Evolutionary conservation across 2,329 filamentous ascomycete genomes (phyloP).

Genomic region (Aureobasidium zeae): DNA sequence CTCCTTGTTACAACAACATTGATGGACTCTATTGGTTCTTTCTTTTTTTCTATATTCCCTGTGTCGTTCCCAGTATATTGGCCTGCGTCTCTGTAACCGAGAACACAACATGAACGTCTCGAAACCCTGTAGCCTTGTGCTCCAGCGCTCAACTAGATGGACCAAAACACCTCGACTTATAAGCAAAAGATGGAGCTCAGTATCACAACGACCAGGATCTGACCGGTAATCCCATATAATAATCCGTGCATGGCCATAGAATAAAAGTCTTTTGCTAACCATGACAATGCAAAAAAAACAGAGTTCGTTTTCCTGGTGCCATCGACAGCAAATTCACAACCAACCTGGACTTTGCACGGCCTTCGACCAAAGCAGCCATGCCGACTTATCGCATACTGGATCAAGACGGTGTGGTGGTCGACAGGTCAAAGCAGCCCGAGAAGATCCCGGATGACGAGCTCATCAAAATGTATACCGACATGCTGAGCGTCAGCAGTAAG

Average conservation of each 20-base stretch:
- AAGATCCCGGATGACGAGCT: slow-evolving; percentile 57
- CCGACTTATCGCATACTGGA: slow-evolving; percentile 88
- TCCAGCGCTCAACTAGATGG: not conserved
- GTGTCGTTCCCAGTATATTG: too few relatives aligned
- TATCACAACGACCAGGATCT: slow-evolving; percentile 50
- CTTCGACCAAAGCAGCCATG: slow-evolving; percentile 63
- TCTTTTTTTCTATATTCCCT: too few relatives aligned
- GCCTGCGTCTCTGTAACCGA: too few relatives aligned
- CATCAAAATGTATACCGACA: slow-evolving; percentile 52
- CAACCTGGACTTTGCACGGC: slow-evolving; percentile 65
- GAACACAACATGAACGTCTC: not conserved
- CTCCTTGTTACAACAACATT: too few relatives aligned
- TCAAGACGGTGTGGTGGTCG: slow-evolving; percentile 75
- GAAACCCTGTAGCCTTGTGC: not conserved
- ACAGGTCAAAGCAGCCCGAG: slow-evolving; percentile 56
- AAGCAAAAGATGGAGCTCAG: slow-evolving; percentile 40
- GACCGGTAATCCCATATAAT: slow-evolving; percentile 48
- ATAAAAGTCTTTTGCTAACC: slow-evolving; percentile 15
- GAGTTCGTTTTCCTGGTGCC: slow-evolving; percentile 76
- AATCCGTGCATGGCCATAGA: not conserved
- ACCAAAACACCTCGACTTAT: not conserved
- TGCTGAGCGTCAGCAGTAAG: slow-evolving; percentile 40
- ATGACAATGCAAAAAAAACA: too few relatives aligned
- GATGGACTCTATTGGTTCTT: too few relatives aligned
- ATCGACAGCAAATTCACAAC: slow-evolving; percentile 88